Base-by-base conservation (phyloP, 805 yeast genomes). In the Kodamaea neixiangensis region DNA sequence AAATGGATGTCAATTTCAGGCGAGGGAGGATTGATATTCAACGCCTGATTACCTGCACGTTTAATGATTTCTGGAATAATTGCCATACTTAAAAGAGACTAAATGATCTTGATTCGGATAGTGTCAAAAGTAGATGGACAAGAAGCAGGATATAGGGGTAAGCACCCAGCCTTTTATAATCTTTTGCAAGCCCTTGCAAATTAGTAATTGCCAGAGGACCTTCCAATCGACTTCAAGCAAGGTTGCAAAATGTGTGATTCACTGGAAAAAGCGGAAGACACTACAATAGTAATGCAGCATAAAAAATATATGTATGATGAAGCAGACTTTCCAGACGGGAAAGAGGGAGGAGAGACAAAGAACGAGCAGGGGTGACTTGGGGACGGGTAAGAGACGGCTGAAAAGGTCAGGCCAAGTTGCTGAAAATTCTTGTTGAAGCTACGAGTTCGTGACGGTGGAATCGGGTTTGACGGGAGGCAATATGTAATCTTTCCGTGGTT, bases 1-100 rank as follows among this genome's bases (percentile, higher is more conserved):
- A 84, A 53, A 49, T 76, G 77, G 60, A 81, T 75, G 54, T 81
- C 86, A 46, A 75, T 65, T 15, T 63, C 67, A 5, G 68, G 54
- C 7, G 56, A 19, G 13, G 68, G 61, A 6, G 79, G 78, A 57
- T 82, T 82, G 48, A 76, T 57, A 6, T 56, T 49, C 15, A 78
- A 59, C 9, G 78, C 82, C 38, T 73, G 60, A 54, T 76, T 76
- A 18, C 56, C 53, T 39, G 53, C 47, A 13, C 47, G 50, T 33
- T 50, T 46, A 38, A 45, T 21, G 21, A 51, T n/a, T 44, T 48
- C 51, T 34, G 50, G 46, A 14, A 34, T 14, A 25, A 25, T 7
- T 19, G 44, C 29, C 44, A 40, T 37, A 3, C 21, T n/a, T 37
- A 37, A 37, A 19, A 37, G 17, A 25, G 31, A 25, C 31, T 25